Base-by-base conservation (phyloP, 208 protist species). In the Trypanosoma scelopori region DNA sequence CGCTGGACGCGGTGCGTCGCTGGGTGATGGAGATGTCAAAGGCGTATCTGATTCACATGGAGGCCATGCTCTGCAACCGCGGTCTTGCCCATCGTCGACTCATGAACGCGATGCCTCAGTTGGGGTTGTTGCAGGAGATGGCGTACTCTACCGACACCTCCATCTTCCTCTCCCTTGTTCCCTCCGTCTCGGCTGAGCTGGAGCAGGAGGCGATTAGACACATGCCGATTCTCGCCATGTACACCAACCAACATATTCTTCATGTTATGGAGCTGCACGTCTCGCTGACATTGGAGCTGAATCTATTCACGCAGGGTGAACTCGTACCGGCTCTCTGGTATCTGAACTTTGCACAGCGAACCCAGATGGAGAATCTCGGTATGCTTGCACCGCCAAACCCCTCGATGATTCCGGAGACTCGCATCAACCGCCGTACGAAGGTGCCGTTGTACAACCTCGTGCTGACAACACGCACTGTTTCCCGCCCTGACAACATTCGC, bases 21-120 rank as follows among this genome's bases (percentile, higher is more conserved):
- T 94, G 88, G 85, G 74, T 69, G 18, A 55, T 58, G 16, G 84
- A 89, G 73, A 82, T 82, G 60, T 71, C 74, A 63, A 88, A 83
- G 79, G 63, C 72, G 30, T 91, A 88, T 64, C 69, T 94, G 1
- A 61, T 89, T 37, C 79, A 91, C 57, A 65, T 91, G 9, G 88
- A 94, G 78, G 78, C 78, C 27, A 90, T 94, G 88, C 76, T 94
- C 45, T 94, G 88, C 81, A 94, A 88, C 64, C 88, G 88, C 56
- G 88, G 88, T 20, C 72, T 91, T 25, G 79, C 85, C 5, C 88
- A 94, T 69, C 83, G 81, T 50, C 82, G 84, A 28, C 69, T 94
- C 47, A 87, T 92, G 78, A 92, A 92, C 61, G 32, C 56, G 41
- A 71, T 94, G 63, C 56, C 66, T 0, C 78, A 82, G 49, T 63